Conservation (phyloP, 306 rosid genomes). For the Citrullus colocynthis region DNA sequence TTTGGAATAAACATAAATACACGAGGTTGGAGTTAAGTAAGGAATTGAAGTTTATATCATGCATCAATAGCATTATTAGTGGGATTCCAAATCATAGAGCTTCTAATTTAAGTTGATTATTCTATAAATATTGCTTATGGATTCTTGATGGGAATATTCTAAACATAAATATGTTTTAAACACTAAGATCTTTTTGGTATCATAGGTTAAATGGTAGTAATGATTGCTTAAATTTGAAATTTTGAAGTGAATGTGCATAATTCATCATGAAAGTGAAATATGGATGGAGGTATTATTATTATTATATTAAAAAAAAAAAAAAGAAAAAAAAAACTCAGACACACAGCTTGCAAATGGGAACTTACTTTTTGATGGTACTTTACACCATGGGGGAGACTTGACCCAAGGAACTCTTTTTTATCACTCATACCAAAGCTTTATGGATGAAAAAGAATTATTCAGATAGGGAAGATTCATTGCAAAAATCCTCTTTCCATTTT, state of each 20-base stretch:
- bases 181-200: background rate
- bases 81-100: background rate
- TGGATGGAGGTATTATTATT: background rate
- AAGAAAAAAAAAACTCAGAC: too few relatives aligned
- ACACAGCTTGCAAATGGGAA: background rate
- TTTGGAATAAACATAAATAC: background rate
- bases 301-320: too few relatives aligned
- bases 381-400: background rate
- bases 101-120: background rate
- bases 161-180: background rate
- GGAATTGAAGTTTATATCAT: background rate
- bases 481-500: slow-evolving; percentile 1
- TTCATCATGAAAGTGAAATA: background rate
- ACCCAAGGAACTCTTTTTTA: background rate
- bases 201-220: background rate
- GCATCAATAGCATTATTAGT: background rate
- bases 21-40: background rate
- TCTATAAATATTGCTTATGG: background rate
- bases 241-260: background rate
- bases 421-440: background rate
- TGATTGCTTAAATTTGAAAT: background rate
- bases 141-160: background rate
- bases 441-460: background rate
- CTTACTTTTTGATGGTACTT: background rate
- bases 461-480: background rate